Evolutionary conservation across 2,329 filamentous ascomycete genomes (phyloP), one percentile per base, ranked within the genome.

Genomic region (Neonectria hederae): DNA sequence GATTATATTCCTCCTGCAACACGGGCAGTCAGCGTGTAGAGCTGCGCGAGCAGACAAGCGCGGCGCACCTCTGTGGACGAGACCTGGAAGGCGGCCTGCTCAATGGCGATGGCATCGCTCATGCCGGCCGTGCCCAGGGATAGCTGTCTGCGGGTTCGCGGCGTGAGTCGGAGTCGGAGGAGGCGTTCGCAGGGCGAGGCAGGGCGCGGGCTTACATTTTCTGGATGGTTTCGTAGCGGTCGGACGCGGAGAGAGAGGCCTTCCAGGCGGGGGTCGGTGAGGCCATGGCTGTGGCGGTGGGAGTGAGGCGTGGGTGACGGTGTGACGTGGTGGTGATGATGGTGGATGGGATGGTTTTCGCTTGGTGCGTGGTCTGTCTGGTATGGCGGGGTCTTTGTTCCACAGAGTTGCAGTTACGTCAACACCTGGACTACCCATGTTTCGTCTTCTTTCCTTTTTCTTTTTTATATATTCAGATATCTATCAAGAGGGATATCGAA

Each of bases 181-280:
- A n/a, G n/a, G n/a, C n/a, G n/a, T n/a, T n/a, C n/a, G n/a, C n/a
- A n/a, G n/a, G n/a, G n/a, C n/a, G n/a, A n/a, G n/a, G n/a, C n/a
- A n/a, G n/a, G n/a, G n/a, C n/a, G n/a, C n/a, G n/a, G n/a, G n/a
- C n/a, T n/a, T n/a, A n/a, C n/a, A 80, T 75, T 62, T 81, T 84
- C 69, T 90, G 83, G 54, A 92, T 88, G 63, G 83, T 86, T 59
- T 86, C 84, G 75, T 90, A 88, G 60, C 90, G 83, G 57, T 89
- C 85, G 13, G 85, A 82, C 38, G 88, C 88, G 10, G 84, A 83
- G 62, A 91, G 76, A 3, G 78, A 77, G 22, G 75, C 74, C 71
- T 81, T 85, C 88, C 88, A 90, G 35, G 77, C 76, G 3, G 66
- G 62, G 21, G 65, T 24, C 11, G 65, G 55, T n/a, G 62, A 69